Base-by-base conservation (phyloP, 805 yeast genomes). In the Pichia nanzhaoensis region DNA sequence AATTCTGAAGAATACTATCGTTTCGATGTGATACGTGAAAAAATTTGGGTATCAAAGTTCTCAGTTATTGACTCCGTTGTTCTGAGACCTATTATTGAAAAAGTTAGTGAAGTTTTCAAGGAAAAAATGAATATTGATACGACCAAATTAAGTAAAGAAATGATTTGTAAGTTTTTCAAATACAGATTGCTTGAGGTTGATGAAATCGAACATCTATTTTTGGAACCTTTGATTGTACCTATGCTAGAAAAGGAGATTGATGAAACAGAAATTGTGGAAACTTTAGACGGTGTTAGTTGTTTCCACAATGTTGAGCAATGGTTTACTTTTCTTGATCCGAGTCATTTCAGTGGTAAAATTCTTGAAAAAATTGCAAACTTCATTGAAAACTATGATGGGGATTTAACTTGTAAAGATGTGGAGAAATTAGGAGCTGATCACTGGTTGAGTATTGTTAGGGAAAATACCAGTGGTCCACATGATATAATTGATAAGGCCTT, bases 81-180 rank as follows among this genome's bases (percentile, higher is more conserved):
- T 18, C 17, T 47, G 9, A 34, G 34, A 21, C 51, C 53, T 9
- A 12, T 50, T 17, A 20, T 39, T 16, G 13, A 33, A 2, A 50
- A 43, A 22, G 3, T 50, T n/a, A 2, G 6, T 10, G 14, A 24
- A 2, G 45, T 47, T 34, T 50, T 34, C 19, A 20, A 28, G 12
- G 5, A 35, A 13, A 28, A 38, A 1, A 48, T 49, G 47, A 19
- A 41, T 12, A 24, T 42, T n/a, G 32, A 38, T 10, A 37, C 41
- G 18, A 21, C 31, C 1, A 24, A 45, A 22, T 17, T 41, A n/a
- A 49, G 49, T 14, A 24, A 43, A 19, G 48, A 47, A 0, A 41
- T n/a, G n/a, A n/a, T 75, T 0, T 59, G 72, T 17, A 80, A 59
- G 33, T 63, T 57, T 18, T n/a, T 48, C 4, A 13, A 42, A 34